Base-by-base conservation (phyloP, 2,329 filamentous ascomycete species). In the Samsoniella hepiali region DNA sequence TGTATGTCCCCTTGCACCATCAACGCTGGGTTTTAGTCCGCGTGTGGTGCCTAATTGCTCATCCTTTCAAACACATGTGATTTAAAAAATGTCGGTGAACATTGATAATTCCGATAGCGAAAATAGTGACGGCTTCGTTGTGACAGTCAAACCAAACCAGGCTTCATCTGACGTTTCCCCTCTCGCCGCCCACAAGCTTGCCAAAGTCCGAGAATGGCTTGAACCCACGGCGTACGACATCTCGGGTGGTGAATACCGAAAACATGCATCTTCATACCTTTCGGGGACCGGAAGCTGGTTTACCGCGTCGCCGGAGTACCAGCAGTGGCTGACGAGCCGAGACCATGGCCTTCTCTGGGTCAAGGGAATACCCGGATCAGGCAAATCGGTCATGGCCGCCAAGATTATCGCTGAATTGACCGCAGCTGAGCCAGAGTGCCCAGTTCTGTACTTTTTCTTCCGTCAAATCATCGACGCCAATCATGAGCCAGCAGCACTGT, bases 391-490 rank as follows among this genome's bases (percentile, higher is more conserved):
- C 27, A 67, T 74, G 29, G 71, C 73, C 2, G 72, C 73, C 2
- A 69, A 40, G 1, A 55, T 74, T 5, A 62, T 71, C 34, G 13
- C 68, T 2, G 51, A 69, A 7, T 38, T 64, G 57, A 8, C 29
- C 9, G 15, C 49, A 3, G 29, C 44, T 10, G 31, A 64, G 11
- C 27, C 47, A 1, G 3, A 68, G 50, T 22, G 34, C 45, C 73
- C 74, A 0, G 72, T 78, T 0, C 67, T 78, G 0, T 75, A 71
- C 65, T 78, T 78, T 65, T 78, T 77, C 67, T 78, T 77, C 51
- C 71, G 76, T 1, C 73, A 77, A 59, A 77, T 75, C 38, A 72
- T 77, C 51, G 69, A 73, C 27, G 72, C 72, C 0, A 78, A 78
- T 45, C 72, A 74, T 49, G 62, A 67, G 1, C 71, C 75, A 1